phyloP scores from a whole-genome alignment of 208 protist species.

The Wallacemonas sp. region DNA sequence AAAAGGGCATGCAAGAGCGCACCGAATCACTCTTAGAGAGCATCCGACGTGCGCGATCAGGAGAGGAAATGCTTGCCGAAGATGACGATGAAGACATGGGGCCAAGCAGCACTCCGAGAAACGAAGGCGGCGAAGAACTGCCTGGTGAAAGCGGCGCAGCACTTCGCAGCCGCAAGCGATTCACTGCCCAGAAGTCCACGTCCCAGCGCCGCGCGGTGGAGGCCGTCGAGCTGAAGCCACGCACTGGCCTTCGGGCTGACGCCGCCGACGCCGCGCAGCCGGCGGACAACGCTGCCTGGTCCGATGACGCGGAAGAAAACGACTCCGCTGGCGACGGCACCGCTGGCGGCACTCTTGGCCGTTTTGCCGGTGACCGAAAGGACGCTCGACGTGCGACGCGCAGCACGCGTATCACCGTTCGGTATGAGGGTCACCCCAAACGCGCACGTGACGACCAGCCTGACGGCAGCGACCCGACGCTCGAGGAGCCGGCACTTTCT shows the following conservation, averaged over 20 bases:
- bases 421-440: background rate
- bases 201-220: background rate
- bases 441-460: conserved; percentile 8
- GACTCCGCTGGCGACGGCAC: background rate
- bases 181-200: background rate
- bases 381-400: background rate
- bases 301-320: background rate
- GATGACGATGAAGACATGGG: conserved; percentile 4
- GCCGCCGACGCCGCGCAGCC: background rate
- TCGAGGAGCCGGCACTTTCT: background rate
- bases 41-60: conserved; percentile 15
- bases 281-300: background rate
- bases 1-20: conserved; percentile 3
- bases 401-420: background rate
- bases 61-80: conserved; percentile 32
- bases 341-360: background rate
- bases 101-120: background rate
- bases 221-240: background rate
- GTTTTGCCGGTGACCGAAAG: background rate
- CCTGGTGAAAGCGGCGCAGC: background rate
- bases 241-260: background rate
- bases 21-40: background rate
- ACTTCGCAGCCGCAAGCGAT: background rate
- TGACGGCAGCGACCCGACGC: background rate
- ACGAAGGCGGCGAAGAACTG: background rate